Evolutionary conservation across 108 stramenopile genomes (phyloP).

Genomic region (Nannochloropsis salina): DNA sequence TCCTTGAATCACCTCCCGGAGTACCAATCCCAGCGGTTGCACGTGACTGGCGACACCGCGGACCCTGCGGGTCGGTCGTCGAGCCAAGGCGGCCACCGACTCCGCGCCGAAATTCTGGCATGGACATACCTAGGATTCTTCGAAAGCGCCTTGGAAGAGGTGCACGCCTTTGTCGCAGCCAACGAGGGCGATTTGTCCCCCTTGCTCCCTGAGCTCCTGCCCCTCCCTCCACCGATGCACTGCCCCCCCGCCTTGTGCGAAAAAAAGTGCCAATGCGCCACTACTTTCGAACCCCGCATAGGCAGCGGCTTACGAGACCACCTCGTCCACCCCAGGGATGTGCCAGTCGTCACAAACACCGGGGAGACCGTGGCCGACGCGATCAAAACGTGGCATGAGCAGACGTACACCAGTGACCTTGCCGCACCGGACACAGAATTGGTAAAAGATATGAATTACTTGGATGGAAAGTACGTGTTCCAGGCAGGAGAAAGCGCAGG

Average conservation of each 20-base stretch:
- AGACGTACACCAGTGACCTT: not conserved
- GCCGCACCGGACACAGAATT: not conserved
- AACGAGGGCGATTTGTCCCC: not conserved
- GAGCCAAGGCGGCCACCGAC: not conserved
- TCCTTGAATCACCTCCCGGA: not conserved
- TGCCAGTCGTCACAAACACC: not conserved
- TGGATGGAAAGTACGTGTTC: not conserved
- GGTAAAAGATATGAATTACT: not conserved
- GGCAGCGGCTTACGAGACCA: not conserved
- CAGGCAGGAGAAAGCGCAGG: not conserved
- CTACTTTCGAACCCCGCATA: not conserved
- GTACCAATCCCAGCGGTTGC: not conserved
- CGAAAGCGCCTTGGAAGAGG: not conserved
- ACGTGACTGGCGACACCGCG: not conserved
- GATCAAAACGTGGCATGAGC: constrained; percentile 6
- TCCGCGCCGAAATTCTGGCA: not conserved
- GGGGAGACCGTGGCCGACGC: not conserved
- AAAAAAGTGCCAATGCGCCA: not conserved
- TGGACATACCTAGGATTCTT: constrained; percentile 7
- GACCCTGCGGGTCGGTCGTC: not conserved
- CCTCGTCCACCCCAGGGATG: not conserved
- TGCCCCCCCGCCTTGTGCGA: not conserved
- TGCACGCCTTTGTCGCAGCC: not conserved
- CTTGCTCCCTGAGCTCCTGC: not conserved
- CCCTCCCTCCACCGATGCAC: not conserved